Evolutionary conservation across 495 filamentous ascomycete genomes (phyloP), one percentile per base, ranked within the genome.

Genomic region (Penicillium crystallinum): DNA sequence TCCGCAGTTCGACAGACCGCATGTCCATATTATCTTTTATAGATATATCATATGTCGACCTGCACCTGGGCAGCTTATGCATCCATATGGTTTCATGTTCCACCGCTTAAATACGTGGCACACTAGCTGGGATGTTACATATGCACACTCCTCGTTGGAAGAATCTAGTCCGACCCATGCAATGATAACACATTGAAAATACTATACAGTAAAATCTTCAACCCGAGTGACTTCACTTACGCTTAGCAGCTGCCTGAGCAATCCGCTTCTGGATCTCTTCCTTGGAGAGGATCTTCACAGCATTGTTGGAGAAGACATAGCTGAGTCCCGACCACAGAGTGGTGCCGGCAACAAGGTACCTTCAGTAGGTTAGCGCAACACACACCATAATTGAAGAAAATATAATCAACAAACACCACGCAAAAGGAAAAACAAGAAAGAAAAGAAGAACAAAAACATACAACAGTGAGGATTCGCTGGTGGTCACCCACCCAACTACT

Each of bases 291-390:
- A 92, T 92, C 64, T 84, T 90, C 37, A 92, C 87, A 0, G 87
- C 88, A 58, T 90, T 82, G 59, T 87, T 90, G 49, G 84, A 85
- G 62, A 85, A 90, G 29, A 92, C 71, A 60, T 95, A 95, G 64
- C 87, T 89, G 4, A 88, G 74, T 15, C 89, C 89, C 27, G 88
- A 91, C 89, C 88, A 91, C 12, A 92, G 64, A 1, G 89, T 95
- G 10, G 89, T 95, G 0, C 78, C 78, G 0, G 88, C 89, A 6
- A 95, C 89, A 31, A 90, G 70, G 57, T 89, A 77, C 52, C 74
- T 77, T 41, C 6, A 43, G 22, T 29, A n/a, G 21, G 17, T 56
- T 23, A 56, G 41, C 29, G 53, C 22, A 12, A 31, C 10, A 17
- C 14, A 7, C 4, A 33, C 14, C 4, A 44, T 17, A 25, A 33